These are phyloP conservation scores for Lyophyllum semitale DNA, from an alignment of 768 basidiomycete species.

Conservation along the genomic window DNA sequence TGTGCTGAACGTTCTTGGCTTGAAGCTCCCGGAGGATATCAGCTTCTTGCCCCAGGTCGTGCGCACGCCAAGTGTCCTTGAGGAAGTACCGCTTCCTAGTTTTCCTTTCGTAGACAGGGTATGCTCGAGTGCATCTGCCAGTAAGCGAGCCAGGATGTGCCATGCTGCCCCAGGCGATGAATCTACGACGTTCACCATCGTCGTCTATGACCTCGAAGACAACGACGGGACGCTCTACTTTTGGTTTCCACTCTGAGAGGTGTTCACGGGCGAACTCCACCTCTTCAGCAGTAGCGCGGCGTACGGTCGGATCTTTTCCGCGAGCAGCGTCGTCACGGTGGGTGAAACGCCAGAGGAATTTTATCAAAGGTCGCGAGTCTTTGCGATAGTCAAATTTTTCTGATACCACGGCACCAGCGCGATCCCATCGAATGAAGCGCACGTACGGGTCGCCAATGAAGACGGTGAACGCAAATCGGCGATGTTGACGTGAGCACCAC, in stretches of 20 bases:
- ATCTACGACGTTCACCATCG: not conserved
- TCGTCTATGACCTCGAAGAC: slow-evolving; percentile 9
- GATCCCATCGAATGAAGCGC: slow-evolving; percentile 35
- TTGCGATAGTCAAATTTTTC: slow-evolving; percentile 24
- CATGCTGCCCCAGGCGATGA: slow-evolving; percentile 16
- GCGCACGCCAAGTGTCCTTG: slow-evolving; percentile 29
- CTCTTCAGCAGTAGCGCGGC: slow-evolving; percentile 10
- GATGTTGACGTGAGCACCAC: slow-evolving; percentile 26
- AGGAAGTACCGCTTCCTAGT: slow-evolving; percentile 18
- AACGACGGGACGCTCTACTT: not conserved
- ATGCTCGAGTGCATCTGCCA: slow-evolving; percentile 18
- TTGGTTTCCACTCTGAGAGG: slow-evolving; percentile 5
- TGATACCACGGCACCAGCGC: slow-evolving; percentile 33
- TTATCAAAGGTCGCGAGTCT: slow-evolving; percentile 19
- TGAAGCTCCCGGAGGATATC: slow-evolving; percentile 18
- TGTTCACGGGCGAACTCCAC: not conserved
- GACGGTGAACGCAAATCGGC: slow-evolving; percentile 28
- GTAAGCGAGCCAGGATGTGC: slow-evolving; percentile 12
- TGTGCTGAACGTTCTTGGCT: slow-evolving; percentile 11
- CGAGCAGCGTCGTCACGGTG: slow-evolving; percentile 17
- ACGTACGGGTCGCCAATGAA: slow-evolving; percentile 23
- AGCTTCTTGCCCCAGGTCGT: slow-evolving; percentile 15
- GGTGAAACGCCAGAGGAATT: slow-evolving; percentile 31
- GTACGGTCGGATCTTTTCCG: slow-evolving; percentile 29
- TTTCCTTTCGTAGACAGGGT: slow-evolving; percentile 12